Evolutionary conservation across 1,284 basidiomycete genomes (phyloP).

Genomic region (Leccinum griseonigrum): DNA sequence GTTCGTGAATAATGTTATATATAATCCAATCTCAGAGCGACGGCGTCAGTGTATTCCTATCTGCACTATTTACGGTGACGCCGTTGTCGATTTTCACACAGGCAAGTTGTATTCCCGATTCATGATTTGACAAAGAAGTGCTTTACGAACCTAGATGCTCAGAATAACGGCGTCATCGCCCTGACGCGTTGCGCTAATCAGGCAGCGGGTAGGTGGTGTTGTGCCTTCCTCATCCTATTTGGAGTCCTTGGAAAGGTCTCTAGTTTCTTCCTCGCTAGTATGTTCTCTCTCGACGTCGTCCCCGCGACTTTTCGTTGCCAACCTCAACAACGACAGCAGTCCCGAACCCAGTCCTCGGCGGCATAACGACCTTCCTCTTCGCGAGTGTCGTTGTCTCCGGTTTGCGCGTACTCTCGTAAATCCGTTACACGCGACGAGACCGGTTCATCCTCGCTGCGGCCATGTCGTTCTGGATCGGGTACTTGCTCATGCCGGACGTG

Average conservation of each 20-base stretch:
- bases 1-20: neutral
- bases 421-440: conserved; percentile 67
- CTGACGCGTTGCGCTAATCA: conserved; percentile 78
- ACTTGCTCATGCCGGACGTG: conserved; percentile 58
- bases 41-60: conserved; percentile 71
- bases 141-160: neutral
- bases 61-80: conserved; percentile 78
- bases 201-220: conserved; percentile 73
- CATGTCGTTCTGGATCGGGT: conserved; percentile 70
- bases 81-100: conserved; percentile 82
- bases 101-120: conserved; percentile 27
- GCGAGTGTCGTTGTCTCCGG: conserved; percentile 67
- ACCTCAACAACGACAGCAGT: conserved; percentile 9
- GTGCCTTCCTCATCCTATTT: conserved; percentile 68
- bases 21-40: conserved; percentile 49
- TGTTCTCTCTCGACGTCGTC: conserved; percentile 17
- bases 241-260: conserved; percentile 79
- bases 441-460: conserved; percentile 77
- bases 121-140: neutral
- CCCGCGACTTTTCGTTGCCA: neutral
- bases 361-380: conserved; percentile 79
- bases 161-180: conserved; percentile 81
- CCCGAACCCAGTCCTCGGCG: conserved; percentile 80
- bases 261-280: conserved; percentile 73
- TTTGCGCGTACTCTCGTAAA: conserved; percentile 67